Base-by-base conservation (phyloP, 1,284 basidiomycete species). In the Earliella scabrosa region DNA sequence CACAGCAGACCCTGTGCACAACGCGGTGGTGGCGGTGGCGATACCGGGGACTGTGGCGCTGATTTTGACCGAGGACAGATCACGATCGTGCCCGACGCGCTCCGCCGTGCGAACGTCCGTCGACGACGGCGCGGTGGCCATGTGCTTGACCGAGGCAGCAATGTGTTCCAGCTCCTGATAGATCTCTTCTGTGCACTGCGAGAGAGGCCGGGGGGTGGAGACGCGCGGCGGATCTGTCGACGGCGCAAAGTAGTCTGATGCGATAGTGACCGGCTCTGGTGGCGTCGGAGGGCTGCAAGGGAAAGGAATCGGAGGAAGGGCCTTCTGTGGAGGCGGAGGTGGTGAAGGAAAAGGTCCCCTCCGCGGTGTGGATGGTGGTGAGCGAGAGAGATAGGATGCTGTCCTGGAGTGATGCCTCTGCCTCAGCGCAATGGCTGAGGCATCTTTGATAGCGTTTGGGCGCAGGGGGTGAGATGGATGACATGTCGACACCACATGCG, bases 81-180 rank as follows among this genome's bases (percentile, higher is more conserved):
- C 48, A 20, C 27, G 46, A 39, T 48, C 23, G n/a, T 35, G 34
- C 4, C 35, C 4, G 39, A 41, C 9, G 5, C 36, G 36, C 14
- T 38, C 36, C 10, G 31, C 16, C n/a, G 10, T 3, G 16, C 5
- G 23, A n/a, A 35, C 9, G 45, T n/a, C 2, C 13, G 24, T 16
- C 34, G 45, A 24, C 23, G 45, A 21, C 44, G 38, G 24, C 5
- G 52, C 46, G 16, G 35, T 13, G 10, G 18, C 38, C 58, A 56
- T 56, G 20, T 44, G 50, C 32, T 56, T 57, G 4, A 63, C 50
- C 44, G 58, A 55, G 8, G 61, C 61, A 1, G 61, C 58, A 16
- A 63, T 58, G 34, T 52, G 39, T 35, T 63, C 61, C 4, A 63
- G 58, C 55, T 63, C 51, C 5, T 52, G 50, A 26, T 59, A 26